phyloP scores from a whole-genome alignment of 257 asterid species.

The Solanum infundibuliforme region DNA sequence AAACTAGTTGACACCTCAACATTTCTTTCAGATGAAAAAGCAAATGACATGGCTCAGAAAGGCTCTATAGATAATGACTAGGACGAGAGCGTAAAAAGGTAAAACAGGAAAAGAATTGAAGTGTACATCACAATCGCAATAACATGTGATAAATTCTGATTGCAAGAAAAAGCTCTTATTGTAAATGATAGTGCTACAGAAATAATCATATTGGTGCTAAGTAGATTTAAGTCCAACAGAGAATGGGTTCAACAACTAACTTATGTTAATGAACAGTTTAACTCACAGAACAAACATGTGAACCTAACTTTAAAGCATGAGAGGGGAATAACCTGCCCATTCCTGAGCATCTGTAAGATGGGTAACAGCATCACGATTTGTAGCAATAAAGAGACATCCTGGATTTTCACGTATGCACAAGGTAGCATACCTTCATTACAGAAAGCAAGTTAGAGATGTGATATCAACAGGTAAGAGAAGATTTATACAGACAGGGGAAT shows the following conservation, averaged over 20 bases:
- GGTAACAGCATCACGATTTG: conserved; percentile 97
- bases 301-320: background rate
- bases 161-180: background rate
- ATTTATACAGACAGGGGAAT: background rate
- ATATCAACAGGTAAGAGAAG: background rate
- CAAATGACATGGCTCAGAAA: background rate
- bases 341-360: conserved; percentile 99
- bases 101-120: background rate
- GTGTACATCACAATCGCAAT: background rate
- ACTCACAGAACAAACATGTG: background rate
- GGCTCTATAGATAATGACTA: background rate
- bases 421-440: conserved; percentile 74
- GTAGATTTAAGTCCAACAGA: background rate
- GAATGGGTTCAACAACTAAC: background rate
- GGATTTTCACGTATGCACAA: conserved; percentile 96
- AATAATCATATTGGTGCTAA: background rate
- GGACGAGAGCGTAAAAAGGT: background rate
- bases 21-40: background rate
- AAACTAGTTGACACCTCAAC: background rate
- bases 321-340: conserved; percentile 80
- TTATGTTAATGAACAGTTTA: background rate
- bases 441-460: background rate
- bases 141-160: background rate
- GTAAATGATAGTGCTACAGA: background rate
- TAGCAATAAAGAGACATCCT: conserved; percentile 93